phyloP scores from a whole-genome alignment of 2,329 filamentous ascomycete species.

The Trichoderma lentiforme region DNA sequence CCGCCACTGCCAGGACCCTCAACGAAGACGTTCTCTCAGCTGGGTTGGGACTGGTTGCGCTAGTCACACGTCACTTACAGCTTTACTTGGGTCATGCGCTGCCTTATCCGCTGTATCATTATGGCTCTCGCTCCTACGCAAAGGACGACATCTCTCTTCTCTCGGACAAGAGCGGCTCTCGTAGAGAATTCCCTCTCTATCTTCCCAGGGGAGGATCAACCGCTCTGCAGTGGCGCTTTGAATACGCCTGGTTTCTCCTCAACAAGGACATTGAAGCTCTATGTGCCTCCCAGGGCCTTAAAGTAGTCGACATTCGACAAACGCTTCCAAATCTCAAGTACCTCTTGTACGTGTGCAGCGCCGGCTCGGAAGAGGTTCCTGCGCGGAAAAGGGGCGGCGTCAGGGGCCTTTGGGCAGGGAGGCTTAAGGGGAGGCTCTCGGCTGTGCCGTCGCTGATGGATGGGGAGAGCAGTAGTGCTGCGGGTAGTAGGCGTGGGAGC shows the following conservation, averaged over 20 bases:
- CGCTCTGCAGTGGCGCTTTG: slow-evolving; percentile 80
- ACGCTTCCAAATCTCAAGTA: slow-evolving; percentile 94
- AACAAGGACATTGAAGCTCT: slow-evolving; percentile 87
- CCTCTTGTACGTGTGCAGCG: slow-evolving; percentile 82
- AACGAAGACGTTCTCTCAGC: slow-evolving; percentile 74
- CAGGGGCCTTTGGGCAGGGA: slow-evolving; percentile 53
- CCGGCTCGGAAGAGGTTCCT: slow-evolving; percentile 64
- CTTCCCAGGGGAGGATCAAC: slow-evolving; percentile 56
- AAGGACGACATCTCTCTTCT: slow-evolving; percentile 68
- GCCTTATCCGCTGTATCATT: slow-evolving; percentile 72
- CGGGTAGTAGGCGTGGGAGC: slow-evolving; percentile 42
- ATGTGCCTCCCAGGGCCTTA: slow-evolving; percentile 64
- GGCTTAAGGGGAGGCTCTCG: slow-evolving; percentile 38
- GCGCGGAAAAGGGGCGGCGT: slow-evolving; percentile 61
- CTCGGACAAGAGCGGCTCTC: slow-evolving; percentile 44
- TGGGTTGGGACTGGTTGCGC: slow-evolving; percentile 75
- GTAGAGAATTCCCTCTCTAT: slow-evolving; percentile 78
- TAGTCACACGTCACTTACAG: slow-evolving; percentile 71
- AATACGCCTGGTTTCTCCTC: slow-evolving; percentile 93
- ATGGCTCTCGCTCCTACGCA: slow-evolving; percentile 71
- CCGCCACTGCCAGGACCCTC: slow-evolving; percentile 40
- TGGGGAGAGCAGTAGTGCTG: slow-evolving; percentile 36
- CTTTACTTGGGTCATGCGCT: slow-evolving; percentile 77
- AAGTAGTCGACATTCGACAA: slow-evolving; percentile 84
- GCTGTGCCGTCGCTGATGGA: slow-evolving; percentile 27